Evolutionary conservation across 164 flowering plant species (phyloP).

Genomic region (Aristolochia californica): DNA sequence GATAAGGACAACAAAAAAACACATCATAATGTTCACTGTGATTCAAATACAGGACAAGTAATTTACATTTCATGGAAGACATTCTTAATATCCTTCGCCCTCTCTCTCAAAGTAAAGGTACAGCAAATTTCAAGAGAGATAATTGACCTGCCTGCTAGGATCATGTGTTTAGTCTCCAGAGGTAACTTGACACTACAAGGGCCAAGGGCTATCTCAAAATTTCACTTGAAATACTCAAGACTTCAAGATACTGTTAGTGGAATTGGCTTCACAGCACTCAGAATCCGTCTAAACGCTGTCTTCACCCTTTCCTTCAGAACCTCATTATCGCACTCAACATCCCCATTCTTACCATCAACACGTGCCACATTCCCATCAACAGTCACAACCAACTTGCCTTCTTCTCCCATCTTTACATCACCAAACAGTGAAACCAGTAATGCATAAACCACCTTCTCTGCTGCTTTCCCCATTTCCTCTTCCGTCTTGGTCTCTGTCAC

Average conservation of each 20-base stretch:
- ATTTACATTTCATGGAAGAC: too few species aligned
- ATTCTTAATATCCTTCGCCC: too few species aligned
- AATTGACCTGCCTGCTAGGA: too few species aligned
- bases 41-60: too few species aligned
- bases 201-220: too few species aligned
- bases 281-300: slow-evolving; percentile 50
- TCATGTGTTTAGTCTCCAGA: too few species aligned
- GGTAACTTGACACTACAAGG: too few species aligned
- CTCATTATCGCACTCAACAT: slow-evolving; percentile 77
- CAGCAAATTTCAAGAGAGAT: too few species aligned
- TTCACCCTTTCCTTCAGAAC: slow-evolving; percentile 69
- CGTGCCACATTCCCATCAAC: slow-evolving; percentile 71
- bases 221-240: too few species aligned
- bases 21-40: too few species aligned
- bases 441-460: slow-evolving; percentile 64
- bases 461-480: slow-evolving; percentile 63
- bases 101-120: too few species aligned
- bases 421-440: slow-evolving; percentile 85
- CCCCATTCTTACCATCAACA: slow-evolving; percentile 70
- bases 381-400: slow-evolving; percentile 61
- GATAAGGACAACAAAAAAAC: too few species aligned
- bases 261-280: slow-evolving; percentile 71
- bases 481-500: slow-evolving; percentile 49
- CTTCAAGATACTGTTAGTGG: slow-evolving; percentile 30
- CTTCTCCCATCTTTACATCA: slow-evolving; percentile 69